Conservation (phyloP, 331 rosid species). For the Quercus phellos region DNA sequence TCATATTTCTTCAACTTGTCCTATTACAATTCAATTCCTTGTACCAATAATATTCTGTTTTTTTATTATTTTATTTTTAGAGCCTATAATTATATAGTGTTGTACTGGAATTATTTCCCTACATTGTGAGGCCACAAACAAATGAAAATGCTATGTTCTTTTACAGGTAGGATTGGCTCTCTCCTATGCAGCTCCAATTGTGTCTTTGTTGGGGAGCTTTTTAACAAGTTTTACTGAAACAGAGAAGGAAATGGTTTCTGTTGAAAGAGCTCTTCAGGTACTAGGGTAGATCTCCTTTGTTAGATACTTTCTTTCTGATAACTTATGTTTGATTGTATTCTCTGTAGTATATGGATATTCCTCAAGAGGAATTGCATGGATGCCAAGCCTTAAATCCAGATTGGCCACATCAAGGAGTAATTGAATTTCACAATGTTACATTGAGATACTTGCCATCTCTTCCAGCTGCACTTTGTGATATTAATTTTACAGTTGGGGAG, state of each 20-base stretch:
- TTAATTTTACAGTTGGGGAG: constrained; percentile 68
- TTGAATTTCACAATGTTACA: constrained; percentile 76
- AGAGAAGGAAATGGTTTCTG: constrained; percentile 97
- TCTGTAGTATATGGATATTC: constrained; percentile 79
- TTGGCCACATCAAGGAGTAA: constrained; percentile 78
- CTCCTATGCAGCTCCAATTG: constrained; percentile 89
- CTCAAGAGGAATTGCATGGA: constrained; percentile 77
- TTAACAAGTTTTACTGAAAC: constrained; percentile 93
- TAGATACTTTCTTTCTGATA: constrained; percentile 3
- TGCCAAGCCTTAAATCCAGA: constrained; percentile 42
- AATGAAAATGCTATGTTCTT: constrained; percentile 17
- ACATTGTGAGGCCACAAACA: neutral
- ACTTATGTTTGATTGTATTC: constrained; percentile 19
- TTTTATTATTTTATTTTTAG: neutral
- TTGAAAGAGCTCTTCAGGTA: constrained; percentile 95
- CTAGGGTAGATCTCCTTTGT: constrained; percentile 16
- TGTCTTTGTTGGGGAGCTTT: constrained; percentile 75
- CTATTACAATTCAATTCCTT: neutral
- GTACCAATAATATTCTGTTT: neutral
- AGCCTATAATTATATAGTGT: neutral
- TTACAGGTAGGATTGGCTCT: constrained; percentile 91
- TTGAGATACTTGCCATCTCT: constrained; percentile 85
- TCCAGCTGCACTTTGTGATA: constrained; percentile 70
- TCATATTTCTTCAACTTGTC: constrained; percentile 20
- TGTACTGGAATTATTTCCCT: neutral